A percentile compares a stretch with the other conserved stretches of the same genome.
phyloP scores from a whole-genome alignment of 23 red algal species.

The Chondrus crispus region DNA sequence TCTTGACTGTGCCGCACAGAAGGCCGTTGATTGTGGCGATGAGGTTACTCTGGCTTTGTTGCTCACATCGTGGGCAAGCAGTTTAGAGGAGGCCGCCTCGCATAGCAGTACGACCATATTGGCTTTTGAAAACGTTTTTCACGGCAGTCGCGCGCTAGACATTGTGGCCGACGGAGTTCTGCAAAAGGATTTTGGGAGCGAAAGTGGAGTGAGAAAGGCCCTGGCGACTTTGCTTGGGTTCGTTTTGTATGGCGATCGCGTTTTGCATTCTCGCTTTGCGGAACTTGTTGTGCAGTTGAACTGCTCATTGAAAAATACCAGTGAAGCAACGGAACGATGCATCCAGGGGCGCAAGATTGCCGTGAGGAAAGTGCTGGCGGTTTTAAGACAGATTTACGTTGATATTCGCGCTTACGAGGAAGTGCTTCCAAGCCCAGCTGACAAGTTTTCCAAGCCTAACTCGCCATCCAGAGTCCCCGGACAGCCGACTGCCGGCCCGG shows the following conservation, averaged over 20 bases:
- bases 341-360: not conserved
- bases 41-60: constrained; percentile 50
- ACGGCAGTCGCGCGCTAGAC: constrained; percentile 12
- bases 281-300: not conserved
- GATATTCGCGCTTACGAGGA: not conserved
- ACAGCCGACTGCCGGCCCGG: not conserved
- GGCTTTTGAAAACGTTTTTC: constrained; percentile 1
- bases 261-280: not conserved
- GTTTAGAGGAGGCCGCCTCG: not conserved
- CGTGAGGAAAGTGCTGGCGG: not conserved
- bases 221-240: not conserved
- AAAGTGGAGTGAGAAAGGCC: not conserved
- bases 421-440: not conserved
- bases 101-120: not conserved
- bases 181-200: not conserved
- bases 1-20: constrained; percentile 6
- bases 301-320: not conserved
- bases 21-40: constrained; percentile 42
- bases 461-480: not conserved
- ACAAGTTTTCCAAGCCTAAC: not conserved
- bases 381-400: not conserved
- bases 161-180: not conserved
- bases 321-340: not conserved
- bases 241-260: constrained; percentile 16
- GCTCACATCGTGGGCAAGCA: constrained; percentile 50